Base-by-base conservation (phyloP, 371 early-diverging fungal species). In the Quaeritorhiza haematococci region DNA sequence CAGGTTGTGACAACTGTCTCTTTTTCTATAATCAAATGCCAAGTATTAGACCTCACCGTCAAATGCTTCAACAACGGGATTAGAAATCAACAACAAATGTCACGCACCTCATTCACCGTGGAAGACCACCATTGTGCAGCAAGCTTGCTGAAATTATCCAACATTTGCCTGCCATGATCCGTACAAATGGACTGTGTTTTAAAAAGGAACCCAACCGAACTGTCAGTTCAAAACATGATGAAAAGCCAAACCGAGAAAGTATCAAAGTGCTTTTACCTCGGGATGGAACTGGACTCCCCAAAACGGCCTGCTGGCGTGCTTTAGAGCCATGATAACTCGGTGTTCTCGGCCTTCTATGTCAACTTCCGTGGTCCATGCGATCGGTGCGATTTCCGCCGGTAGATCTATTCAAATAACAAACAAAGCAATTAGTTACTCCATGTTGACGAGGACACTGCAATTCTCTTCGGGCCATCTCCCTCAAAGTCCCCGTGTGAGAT, bases 261-360 rank as follows among this genome's bases (percentile, higher is more conserved):
- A n/a, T n/a, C n/a, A n/a, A n/a, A n/a, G n/a, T n/a, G n/a, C n/a
- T 13, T 24, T 32, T 56, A 67, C 73, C 73, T 97, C 98, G 5
- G 98, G 98, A 68, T 97, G 98, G 63, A 94, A 96, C 62, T 97
- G 96, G 28, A 97, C 94, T 6, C 94, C 92, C 78, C 86, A 93
- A 7, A 93, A 64, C 17, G 93, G 94, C 19, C 76, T 61, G 1
- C 49, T 38, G 26, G 49, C 68, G 69, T 94, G 95, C 38, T 81
- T 73, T 49, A 97, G 68, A 0, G 84, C 96, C 95, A 94, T 94
- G 6, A 94, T 86, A 26, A 73, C 45, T 35, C 29, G 29, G 29
- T 21, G 70, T n/a, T 71, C 24, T 49, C 64, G 54, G 13, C 75
- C 59, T n/a, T n/a, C n/a, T n/a, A n/a, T n/a, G n/a, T n/a, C n/a